Evolutionary conservation across 129 eudicot genomes (phyloP), one percentile per base, ranked within the genome.

Genomic region (Escallonia herrerae): DNA sequence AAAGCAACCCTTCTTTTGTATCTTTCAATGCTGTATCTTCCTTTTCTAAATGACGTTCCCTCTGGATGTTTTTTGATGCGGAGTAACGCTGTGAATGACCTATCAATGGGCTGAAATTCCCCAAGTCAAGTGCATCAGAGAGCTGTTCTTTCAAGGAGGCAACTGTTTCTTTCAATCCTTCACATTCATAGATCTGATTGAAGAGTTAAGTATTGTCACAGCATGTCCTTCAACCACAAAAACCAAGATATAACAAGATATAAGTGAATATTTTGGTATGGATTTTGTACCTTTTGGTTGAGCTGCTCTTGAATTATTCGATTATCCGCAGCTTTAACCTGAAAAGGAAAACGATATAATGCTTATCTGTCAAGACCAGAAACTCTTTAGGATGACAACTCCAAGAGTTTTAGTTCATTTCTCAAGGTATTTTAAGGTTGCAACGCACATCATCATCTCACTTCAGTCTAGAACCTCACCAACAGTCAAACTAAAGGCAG

Each of bases 271-370:
- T 57, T 12, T 40, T 51, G 62, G 14, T 14, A 42, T 38, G 38
- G 54, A 22, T 3, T 49, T 11, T 55, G 15, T 73, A 86, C 99
- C 99, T 93, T 89, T 74, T 81, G 86, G 78, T 72, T 80, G 68
- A 93, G 96, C 82, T 93, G 96, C 72, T 93, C 99, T 71, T 93
- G 90, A 69, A 89, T 86, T 70, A 93, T 81, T 57, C 96, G 80
- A 63, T 88, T 93, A 69, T 93, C 99, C 33, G 95, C 99, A 62
- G 67, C 63, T 89, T 86, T 88, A 22, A 93, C 96, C 99, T 93
- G 78, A 41, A 64, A 79, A 70, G 60, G 49, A 52, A 43, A 72
- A 63, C 47, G 13, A 10, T 0, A 66, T 12, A 53, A 60, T 63
- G 51, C 13, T 57, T 47, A 76, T 68, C 55, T 67, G 41, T 45